Evolutionary conservation across 805 yeast genomes (phyloP).

Genomic region (Spathaspora boniae): DNA sequence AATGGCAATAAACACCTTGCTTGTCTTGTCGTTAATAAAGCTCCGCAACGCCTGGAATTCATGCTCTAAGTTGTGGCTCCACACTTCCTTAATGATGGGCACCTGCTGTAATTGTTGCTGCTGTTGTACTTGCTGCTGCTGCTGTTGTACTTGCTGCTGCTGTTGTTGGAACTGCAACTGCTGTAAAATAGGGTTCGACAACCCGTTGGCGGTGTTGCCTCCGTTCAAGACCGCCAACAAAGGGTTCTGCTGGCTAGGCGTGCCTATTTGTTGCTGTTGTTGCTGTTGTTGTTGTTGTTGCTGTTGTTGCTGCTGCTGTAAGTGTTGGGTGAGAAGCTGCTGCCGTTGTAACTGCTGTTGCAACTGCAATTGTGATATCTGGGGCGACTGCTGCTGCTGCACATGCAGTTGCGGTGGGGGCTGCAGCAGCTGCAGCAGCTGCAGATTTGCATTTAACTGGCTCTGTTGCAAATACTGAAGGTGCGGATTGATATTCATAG

Average conservation of each 20-base stretch:
- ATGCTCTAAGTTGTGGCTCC: conserved; percentile 64
- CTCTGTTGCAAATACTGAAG: conserved; percentile 39
- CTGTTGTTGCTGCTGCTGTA: conserved; percentile 28
- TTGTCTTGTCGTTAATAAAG: conserved; percentile 48
- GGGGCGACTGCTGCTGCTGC: conserved; percentile 30
- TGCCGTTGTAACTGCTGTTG: conserved; percentile 35
- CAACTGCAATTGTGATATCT: conserved; percentile 29
- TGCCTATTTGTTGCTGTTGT: conserved; percentile 18
- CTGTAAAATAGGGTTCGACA: conserved; percentile 26
- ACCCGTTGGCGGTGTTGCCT: conserved; percentile 13
- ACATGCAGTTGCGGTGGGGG: conserved; percentile 20
- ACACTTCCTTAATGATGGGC: conserved; percentile 66
- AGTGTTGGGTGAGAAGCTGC: conserved; percentile 29
- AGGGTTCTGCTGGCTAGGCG: conserved; percentile 25
- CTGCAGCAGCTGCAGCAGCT: conserved; percentile 26
- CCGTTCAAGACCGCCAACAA: conserved; percentile 36
- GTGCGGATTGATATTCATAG: conserved; percentile 43
- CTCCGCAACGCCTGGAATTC: conserved; percentile 63
- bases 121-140: conserved; percentile 17
- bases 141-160: conserved; percentile 20
- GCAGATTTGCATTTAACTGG: conserved; percentile 23
- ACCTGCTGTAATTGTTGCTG: conserved; percentile 30
- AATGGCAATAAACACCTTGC: conserved; percentile 54
- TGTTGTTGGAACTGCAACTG: conserved; percentile 22
- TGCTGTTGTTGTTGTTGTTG: conserved; percentile 24